A percentile compares a stretch with the other conserved stretches of the same genome.
phyloP scores from a whole-genome alignment of 1,284 basidiomycete species.

The Leccinum subrobustum region DNA sequence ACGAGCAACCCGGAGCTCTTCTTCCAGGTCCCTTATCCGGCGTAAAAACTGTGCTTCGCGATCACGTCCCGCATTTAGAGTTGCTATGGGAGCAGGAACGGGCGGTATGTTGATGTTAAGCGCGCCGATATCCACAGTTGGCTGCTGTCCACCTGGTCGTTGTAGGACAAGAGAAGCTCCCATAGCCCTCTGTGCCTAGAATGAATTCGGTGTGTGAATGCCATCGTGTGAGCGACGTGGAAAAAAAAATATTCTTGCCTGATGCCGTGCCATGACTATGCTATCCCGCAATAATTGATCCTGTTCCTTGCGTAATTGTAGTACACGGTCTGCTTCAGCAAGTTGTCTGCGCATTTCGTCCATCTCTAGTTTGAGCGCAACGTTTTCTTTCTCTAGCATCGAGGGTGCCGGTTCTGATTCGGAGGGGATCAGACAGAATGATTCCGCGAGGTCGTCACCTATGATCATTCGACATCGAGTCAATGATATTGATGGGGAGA shows the following conservation, averaged over 20 bases:
- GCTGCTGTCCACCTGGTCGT: slow-evolving; percentile 43
- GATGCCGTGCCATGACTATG: slow-evolving; percentile 74
- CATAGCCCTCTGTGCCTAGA: slow-evolving; percentile 74
- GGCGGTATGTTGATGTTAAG: slow-evolving; percentile 56
- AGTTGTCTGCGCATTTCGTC: slow-evolving; percentile 56
- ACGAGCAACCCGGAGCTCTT: slow-evolving; percentile 62
- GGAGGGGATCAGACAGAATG: slow-evolving; percentile 71
- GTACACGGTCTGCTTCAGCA: slow-evolving; percentile 54
- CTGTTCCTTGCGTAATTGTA: slow-evolving; percentile 71
- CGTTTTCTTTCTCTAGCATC: slow-evolving; percentile 65
- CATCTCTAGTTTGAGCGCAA: slow-evolving; percentile 55
- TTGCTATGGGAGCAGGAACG: slow-evolving; percentile 47
- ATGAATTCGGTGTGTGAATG: slow-evolving; percentile 1
- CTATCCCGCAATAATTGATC: slow-evolving; percentile 75
- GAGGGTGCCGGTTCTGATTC: slow-evolving; percentile 49
- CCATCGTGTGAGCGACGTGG: not conserved
- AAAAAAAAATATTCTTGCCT: slow-evolving; percentile 42
- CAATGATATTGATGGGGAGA: not conserved
- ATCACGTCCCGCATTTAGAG: slow-evolving; percentile 49
- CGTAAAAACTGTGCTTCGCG: slow-evolving; percentile 68
- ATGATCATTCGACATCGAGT: not conserved
- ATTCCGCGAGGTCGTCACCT: slow-evolving; percentile 66
- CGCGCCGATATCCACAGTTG: slow-evolving; percentile 46
- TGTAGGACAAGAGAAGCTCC: slow-evolving; percentile 56
- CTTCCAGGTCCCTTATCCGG: slow-evolving; percentile 60